A percentile compares a stretch with the other conserved stretches of the same genome.
Evolutionary conservation across 768 basidiomycete genomes (phyloP).

Genomic region (Albatrellus ellisii): DNA sequence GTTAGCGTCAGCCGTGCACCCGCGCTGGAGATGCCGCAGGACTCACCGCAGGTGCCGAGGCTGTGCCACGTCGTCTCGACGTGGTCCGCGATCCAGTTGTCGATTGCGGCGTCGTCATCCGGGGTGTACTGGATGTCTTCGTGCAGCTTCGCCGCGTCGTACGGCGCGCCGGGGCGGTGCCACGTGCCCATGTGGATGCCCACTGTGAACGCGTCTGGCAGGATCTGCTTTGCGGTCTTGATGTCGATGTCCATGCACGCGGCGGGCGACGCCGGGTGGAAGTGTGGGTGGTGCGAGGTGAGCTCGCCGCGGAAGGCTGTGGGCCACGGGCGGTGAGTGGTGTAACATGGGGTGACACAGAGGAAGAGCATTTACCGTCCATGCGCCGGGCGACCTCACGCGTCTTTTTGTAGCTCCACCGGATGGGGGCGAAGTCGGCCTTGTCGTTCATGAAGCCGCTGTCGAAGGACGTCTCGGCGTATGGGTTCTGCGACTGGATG

Average conservation of each 20-base stretch:
- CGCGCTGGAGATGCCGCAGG: not conserved
- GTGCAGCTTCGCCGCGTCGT: conserved; percentile 42
- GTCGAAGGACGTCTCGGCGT: conserved; percentile 51
- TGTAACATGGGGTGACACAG: not conserved
- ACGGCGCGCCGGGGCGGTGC: conserved; percentile 44
- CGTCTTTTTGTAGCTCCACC: conserved; percentile 70
- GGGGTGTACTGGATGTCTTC: conserved; percentile 52
- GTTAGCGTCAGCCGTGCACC: not conserved
- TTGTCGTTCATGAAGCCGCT: conserved; percentile 73
- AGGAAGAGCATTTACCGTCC: conserved; percentile 32
- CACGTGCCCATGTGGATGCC: conserved; percentile 66
- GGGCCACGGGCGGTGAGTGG: not conserved
- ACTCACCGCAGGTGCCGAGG: conserved; percentile 28
- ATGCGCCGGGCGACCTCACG: conserved; percentile 60
- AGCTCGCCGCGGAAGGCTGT: conserved; percentile 60
- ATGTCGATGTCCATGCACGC: conserved; percentile 52
- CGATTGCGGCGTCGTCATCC: conserved; percentile 62
- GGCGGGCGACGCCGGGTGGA: conserved; percentile 57
- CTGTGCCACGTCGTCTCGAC: conserved; percentile 75
- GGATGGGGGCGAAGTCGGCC: conserved; percentile 63
- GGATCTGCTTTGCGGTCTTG: conserved; percentile 46
- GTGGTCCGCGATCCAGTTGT: conserved; percentile 56
- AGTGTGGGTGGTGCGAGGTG: conserved; percentile 60
- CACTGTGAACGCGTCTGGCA: conserved; percentile 48
- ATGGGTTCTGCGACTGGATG: conserved; percentile 45